Percentiles rank a stretch among this genome's conserved stretches.
Evolutionary conservation across 2,329 filamentous ascomycete species (phyloP).

Genomic region (Trichoderma gracile): DNA sequence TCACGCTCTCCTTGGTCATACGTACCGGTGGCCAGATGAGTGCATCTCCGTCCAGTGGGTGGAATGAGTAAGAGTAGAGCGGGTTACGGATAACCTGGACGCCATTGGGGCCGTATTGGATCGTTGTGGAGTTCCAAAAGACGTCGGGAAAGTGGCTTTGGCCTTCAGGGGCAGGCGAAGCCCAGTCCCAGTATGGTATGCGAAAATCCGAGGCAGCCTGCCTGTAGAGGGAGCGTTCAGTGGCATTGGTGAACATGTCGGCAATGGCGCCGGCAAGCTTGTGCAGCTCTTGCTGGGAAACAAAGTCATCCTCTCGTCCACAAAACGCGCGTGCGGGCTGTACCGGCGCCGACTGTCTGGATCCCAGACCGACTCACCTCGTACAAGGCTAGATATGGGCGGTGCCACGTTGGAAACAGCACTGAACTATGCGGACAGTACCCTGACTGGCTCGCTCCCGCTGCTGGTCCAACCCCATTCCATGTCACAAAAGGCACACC

Average conservation of each 20-base stretch:
- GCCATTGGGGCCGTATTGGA: constrained; percentile 58
- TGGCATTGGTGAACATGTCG: constrained; percentile 48
- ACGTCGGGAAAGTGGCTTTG: constrained; percentile 49
- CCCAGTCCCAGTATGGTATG: constrained; percentile 63
- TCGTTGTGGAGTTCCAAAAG: constrained; percentile 51
- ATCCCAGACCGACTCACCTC: constrained; percentile 45
- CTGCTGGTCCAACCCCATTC: constrained; percentile 52
- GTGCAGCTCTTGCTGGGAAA: constrained; percentile 41
- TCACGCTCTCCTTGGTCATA: not conserved
- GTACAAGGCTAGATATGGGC: constrained; percentile 69
- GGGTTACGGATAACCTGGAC: constrained; percentile 60
- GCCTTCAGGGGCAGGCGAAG: constrained; percentile 49
- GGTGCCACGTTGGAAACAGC: constrained; percentile 80
- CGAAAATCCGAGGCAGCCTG: constrained; percentile 53
- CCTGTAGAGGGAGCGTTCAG: constrained; percentile 51
- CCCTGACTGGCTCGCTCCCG: constrained; percentile 59
- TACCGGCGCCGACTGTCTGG: too few relatives aligned
- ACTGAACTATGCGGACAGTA: constrained; percentile 78
- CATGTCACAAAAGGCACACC: constrained; percentile 66
- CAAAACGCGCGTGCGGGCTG: too few relatives aligned
- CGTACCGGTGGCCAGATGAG: constrained; percentile 63
- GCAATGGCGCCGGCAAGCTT: constrained; percentile 47
- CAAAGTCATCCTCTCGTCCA: constrained; percentile 25
- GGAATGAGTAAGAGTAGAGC: constrained; percentile 61
- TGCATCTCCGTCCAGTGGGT: constrained; percentile 58